Conservation (phyloP, 208 protist genomes). For the Acanthamoeba sp. region DNA sequence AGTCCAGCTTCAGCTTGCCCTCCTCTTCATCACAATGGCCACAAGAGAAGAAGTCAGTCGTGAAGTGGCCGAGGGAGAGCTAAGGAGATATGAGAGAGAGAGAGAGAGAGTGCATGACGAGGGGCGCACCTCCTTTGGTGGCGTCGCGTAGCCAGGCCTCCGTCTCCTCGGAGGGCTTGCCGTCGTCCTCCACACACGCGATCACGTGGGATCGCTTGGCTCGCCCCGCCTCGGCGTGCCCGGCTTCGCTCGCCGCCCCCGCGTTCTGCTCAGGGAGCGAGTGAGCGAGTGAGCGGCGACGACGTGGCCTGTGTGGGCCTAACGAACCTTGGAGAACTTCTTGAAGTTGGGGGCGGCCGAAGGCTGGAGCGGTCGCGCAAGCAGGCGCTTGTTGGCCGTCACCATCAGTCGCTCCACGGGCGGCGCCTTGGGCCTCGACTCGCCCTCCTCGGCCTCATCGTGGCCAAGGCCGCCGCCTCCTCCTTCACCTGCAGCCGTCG, state of each 20-base stretch:
- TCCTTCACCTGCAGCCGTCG: background rate
- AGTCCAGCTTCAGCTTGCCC: background rate
- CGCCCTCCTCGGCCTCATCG: background rate
- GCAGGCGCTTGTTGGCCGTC: conserved; percentile 1
- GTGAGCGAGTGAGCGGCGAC: background rate
- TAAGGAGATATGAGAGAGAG: too few relatives aligned
- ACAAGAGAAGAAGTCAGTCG: too few relatives aligned
- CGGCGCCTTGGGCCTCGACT: background rate
- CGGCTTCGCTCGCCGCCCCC: background rate
- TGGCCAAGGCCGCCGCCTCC: background rate
- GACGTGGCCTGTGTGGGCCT: too few relatives aligned
- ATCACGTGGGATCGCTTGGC: background rate
- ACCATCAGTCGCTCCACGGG: background rate
- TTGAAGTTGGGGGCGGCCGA: background rate
- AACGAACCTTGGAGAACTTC: background rate
- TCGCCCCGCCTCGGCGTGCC: background rate
- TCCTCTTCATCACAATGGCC: background rate
- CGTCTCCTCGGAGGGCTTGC: conserved; percentile 11
- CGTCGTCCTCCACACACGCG: conserved; percentile 1
- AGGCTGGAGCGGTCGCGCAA: background rate
- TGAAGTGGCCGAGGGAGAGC: too few relatives aligned
- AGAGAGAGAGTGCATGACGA: background rate
- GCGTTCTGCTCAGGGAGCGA: background rate
- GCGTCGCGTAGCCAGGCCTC: background rate
- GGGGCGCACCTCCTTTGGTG: background rate